Conservation (phyloP, 805 yeast species). For the Komagataella mondaviorum region DNA sequence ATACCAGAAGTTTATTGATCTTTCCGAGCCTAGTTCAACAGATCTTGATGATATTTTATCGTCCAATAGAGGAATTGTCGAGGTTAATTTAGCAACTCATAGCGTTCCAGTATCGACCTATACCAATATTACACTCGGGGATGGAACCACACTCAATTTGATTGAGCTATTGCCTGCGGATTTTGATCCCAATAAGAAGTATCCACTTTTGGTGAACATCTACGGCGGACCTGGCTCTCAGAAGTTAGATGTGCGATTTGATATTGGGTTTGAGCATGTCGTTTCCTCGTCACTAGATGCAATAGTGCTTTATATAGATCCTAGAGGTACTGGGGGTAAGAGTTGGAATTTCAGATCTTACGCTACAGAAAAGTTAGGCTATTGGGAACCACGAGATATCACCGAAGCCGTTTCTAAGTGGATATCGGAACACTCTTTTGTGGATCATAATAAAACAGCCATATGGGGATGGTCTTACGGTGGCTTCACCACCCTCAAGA, state of each 20-base stretch:
- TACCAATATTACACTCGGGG: slow-evolving; percentile 15
- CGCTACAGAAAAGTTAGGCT: slow-evolving; percentile 47
- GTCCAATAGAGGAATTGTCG: not conserved
- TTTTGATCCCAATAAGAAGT: slow-evolving; percentile 28
- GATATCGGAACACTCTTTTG: slow-evolving; percentile 27
- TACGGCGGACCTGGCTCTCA: slow-evolving; percentile 82
- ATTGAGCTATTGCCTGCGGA: slow-evolving; percentile 51
- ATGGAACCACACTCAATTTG: slow-evolving; percentile 26
- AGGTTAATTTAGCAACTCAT: not conserved
- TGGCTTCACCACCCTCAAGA: slow-evolving; percentile 64
- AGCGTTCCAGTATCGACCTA: slow-evolving; percentile 2
- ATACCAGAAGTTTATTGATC: slow-evolving; percentile 23
- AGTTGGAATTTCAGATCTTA: slow-evolving; percentile 54
- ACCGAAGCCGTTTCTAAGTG: slow-evolving; percentile 35
- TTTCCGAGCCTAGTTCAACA: slow-evolving; percentile 1
- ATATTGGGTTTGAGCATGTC: slow-evolving; percentile 43
- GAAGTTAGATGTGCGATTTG: slow-evolving; percentile 31
- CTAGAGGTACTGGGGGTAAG: slow-evolving; percentile 73
- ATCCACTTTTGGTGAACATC: slow-evolving; percentile 54
- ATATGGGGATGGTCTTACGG: slow-evolving; percentile 91
- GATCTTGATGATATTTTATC: not conserved
- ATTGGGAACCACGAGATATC: slow-evolving; percentile 68
- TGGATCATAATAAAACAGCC: slow-evolving; percentile 43
- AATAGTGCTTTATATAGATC: slow-evolving; percentile 56
- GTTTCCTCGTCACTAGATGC: slow-evolving; percentile 44